Evolutionary conservation across 1,284 basidiomycete species (phyloP), one percentile per base, ranked within the genome.

Genomic region (Pascua guehoae): DNA sequence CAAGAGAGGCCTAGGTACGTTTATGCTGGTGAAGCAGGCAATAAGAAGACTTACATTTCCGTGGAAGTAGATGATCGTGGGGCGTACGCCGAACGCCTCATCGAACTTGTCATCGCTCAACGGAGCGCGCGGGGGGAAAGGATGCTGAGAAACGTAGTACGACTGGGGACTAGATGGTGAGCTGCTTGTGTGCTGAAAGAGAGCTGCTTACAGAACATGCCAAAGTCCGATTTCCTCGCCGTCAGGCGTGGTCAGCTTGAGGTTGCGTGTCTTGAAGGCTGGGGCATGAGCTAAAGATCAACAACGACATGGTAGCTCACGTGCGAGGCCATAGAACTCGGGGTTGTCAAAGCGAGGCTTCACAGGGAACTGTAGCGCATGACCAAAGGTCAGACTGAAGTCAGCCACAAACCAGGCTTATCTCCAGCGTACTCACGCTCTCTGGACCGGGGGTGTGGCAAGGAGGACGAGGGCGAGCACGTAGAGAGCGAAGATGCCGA

Each of bases 1-100:
- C 4, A 32, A 32, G 24, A 12, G n/a, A 0, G 5, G 0, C 15
- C 16, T 4, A 18, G 16, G 42, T 7, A 44, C 16, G 17, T 18
- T 18, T 47, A 47, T 9, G 7, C 24, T 32, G 24, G 24, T 32
- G 3, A 32, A 7, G 7, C 24, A 32, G 24, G 24, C 24, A 46
- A 5, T 8, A 12, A 12, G 11, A 14, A 2, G 37, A 58, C 72
- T 49, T 18, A 77, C 88, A 66, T 96, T 96, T 12, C 94, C 95
- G 65, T 98, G 95, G 54, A 95, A 82, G 76, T 91, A 94, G 32
- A 96, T 80, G 37, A 95, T 79, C 0, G 88, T 92, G 0, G 89
- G 89, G n/a, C 82, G 78, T 0, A 76, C 64, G 12, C 77, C 74
- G 15, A 93, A 74, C 1, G 90, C 87, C 5, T 59, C 41, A 24